These are phyloP conservation scores for Phytophthora constricta DNA, from an alignment of 352 stramenopile genomes.

Conservation along the genomic window DNA sequence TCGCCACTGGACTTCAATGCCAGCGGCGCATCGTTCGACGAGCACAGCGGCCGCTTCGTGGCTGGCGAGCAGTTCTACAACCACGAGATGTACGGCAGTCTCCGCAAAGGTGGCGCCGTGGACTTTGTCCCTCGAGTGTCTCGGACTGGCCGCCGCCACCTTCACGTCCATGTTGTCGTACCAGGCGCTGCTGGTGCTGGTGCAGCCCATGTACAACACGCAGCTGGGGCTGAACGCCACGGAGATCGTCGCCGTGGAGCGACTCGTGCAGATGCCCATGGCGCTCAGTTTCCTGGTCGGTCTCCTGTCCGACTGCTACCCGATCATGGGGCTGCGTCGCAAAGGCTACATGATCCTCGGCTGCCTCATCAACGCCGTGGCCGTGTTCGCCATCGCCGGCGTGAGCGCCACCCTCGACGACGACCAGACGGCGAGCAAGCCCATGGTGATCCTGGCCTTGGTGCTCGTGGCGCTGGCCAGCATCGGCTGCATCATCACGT, in stretches of 20 bases:
- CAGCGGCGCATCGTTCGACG: constrained; percentile 40
- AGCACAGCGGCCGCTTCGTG: constrained; percentile 55
- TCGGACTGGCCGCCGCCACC: constrained; percentile 65
- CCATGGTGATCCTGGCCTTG: constrained; percentile 45
- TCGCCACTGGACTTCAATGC: constrained; percentile 46
- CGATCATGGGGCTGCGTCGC: constrained; percentile 88
- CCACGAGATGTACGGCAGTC: constrained; percentile 70
- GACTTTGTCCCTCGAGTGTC: constrained; percentile 66
- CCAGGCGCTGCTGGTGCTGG: constrained; percentile 53
- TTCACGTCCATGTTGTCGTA: constrained; percentile 81
- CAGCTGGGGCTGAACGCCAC: constrained; percentile 54
- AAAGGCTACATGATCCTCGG: constrained; percentile 94
- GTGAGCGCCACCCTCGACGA: constrained; percentile 53
- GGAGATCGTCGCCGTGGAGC: constrained; percentile 53
- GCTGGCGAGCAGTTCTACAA: constrained; percentile 79
- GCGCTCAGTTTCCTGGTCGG: constrained; percentile 91
- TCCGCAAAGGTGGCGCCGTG: constrained; percentile 66
- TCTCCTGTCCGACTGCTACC: constrained; percentile 90
- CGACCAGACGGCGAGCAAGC: constrained; percentile 33
- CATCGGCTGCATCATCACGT: constrained; percentile 72
- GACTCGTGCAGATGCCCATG: constrained; percentile 86
- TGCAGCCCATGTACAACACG: constrained; percentile 62
- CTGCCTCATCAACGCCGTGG: constrained; percentile 64
- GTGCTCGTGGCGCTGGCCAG: constrained; percentile 53
- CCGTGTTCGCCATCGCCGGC: constrained; percentile 60